phyloP scores from a whole-genome alignment of 2,329 filamentous ascomycete genomes.

The Teratosphaeria nubilosa region DNA sequence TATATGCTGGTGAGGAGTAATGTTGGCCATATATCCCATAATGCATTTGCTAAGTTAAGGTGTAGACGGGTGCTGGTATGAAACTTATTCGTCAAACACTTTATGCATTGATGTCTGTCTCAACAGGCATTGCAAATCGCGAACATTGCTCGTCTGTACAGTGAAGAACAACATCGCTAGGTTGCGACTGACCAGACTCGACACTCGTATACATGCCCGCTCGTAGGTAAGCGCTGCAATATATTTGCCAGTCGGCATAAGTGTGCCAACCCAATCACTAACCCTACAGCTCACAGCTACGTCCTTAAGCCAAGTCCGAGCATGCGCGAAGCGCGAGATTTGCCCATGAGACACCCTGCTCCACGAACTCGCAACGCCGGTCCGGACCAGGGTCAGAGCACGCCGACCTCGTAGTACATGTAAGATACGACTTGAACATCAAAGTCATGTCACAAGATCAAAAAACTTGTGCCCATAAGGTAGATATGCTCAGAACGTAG shows the following conservation, averaged over 20 bases:
- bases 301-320: background rate
- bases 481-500: background rate
- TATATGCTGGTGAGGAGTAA: background rate
- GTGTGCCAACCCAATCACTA: background rate
- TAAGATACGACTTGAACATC: background rate
- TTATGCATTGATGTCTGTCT: background rate
- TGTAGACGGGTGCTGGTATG: no score
- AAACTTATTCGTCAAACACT: background rate
- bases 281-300: background rate
- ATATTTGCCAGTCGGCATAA: background rate
- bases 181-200: no score
- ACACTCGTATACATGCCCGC: no score
- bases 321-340: background rate
- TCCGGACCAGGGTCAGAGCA: background rate
- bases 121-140: no score
- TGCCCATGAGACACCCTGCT: conserved; percentile 17
- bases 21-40: background rate
- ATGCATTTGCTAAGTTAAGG: background rate
- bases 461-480: background rate
- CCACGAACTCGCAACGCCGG: background rate
- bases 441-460: background rate
- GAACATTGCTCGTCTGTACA: no score
- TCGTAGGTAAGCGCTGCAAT: background rate
- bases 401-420: background rate
- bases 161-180: no score